phyloP scores from a whole-genome alignment of 2,329 filamentous ascomycete species.

The Saccharata proteae region DNA sequence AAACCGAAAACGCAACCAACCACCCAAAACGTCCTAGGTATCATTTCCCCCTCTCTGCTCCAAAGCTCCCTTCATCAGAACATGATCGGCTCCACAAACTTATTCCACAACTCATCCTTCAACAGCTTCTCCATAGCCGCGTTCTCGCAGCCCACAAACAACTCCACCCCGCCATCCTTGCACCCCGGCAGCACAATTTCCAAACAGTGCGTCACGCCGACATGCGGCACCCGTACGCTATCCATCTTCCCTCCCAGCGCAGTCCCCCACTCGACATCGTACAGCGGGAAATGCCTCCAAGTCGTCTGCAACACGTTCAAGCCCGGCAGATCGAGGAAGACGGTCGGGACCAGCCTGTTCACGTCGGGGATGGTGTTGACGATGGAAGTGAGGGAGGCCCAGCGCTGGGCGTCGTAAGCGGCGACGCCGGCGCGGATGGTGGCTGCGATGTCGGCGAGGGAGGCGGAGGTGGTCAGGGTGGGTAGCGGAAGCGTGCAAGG shows the following conservation, averaged over 20 bases:
- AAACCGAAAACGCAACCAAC: too few species aligned
- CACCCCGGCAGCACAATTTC: not conserved
- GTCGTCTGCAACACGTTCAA: conserved; percentile 1
- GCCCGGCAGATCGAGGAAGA: conserved; percentile 2
- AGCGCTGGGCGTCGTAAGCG: not conserved
- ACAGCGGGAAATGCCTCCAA: conserved; percentile 2
- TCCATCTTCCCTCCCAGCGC: not conserved
- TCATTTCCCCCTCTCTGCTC: too few species aligned
- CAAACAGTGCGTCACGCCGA: conserved; percentile 1
- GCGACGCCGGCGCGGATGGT: not conserved
- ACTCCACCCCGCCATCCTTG: conserved; percentile 2
- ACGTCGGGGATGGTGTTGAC: conserved; percentile 1
- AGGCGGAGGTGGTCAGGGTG: not conserved
- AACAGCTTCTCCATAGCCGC: not conserved
- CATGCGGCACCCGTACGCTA: not conserved
- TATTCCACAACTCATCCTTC: conserved; percentile 1
- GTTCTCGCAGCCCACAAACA: conserved; percentile 2
- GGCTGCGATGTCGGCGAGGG: conserved; percentile 2
- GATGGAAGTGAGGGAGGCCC: not conserved
- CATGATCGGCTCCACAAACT: conserved; percentile 3
- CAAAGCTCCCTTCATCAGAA: too few species aligned
- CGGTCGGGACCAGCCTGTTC: not conserved
- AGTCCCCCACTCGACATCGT: conserved; percentile 2
- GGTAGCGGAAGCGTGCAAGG: not conserved
- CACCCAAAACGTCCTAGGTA: too few species aligned